These are phyloP conservation scores for Colletotrichum falcatum DNA, from an alignment of 2,329 filamentous ascomycete genomes.

Conservation along the genomic window DNA sequence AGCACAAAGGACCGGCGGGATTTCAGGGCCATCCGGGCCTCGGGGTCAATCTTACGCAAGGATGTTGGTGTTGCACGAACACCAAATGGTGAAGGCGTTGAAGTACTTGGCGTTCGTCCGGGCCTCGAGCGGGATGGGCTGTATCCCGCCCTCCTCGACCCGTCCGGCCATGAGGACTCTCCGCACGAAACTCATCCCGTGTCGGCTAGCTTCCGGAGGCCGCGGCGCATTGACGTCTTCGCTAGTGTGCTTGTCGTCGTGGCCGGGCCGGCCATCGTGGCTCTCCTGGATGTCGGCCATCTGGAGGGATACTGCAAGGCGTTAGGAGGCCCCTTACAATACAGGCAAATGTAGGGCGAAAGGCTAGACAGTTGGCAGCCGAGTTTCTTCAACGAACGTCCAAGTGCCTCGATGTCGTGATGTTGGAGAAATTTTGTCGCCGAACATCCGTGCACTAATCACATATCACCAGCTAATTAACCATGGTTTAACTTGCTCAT, in stretches of 20 bases:
- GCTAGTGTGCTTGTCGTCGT: conserved; percentile 14
- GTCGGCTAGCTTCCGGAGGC: not conserved
- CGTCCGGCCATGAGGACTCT: conserved; percentile 38
- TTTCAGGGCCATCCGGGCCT: too few species aligned
- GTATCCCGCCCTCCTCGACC: conserved; percentile 48
- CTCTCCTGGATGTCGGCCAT: conserved; percentile 33
- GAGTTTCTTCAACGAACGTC: not conserved
- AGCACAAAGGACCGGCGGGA: not conserved
- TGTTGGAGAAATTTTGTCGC: conserved; percentile 9
- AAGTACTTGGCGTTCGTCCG: conserved; percentile 48
- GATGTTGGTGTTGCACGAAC: conserved; percentile 49
- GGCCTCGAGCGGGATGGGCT: conserved; percentile 48
- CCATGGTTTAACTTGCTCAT: not conserved
- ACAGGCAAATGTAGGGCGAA: not conserved
- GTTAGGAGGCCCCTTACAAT: not conserved
- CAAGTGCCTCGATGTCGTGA: not conserved
- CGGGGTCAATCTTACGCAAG: conserved; percentile 47
- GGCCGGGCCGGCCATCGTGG: conserved; percentile 7
- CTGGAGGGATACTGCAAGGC: not conserved
- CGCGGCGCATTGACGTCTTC: conserved; percentile 5
- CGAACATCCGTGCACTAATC: not conserved
- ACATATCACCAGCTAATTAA: not conserved
- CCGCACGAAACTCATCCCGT: conserved; percentile 21
- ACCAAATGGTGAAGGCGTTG: conserved; percentile 49
- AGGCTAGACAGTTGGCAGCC: not conserved